Evolutionary conservation across 169 alveolate species (phyloP), one percentile per base, ranked within the genome.

Genomic region (Cardiosporidium cionae): DNA sequence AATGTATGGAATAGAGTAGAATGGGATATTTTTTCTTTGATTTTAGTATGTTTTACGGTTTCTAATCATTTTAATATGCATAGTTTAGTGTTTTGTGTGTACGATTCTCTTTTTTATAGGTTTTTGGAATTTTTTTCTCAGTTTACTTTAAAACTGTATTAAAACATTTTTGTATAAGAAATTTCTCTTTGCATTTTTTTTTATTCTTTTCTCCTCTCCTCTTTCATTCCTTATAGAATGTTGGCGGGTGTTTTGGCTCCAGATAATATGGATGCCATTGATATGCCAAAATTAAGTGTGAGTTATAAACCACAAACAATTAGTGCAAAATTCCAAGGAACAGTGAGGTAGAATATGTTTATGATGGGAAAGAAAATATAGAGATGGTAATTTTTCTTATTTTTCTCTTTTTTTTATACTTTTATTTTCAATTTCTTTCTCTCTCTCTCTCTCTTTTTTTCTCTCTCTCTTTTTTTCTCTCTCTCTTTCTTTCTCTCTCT

Each of bases 301-400:
- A 90, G 97, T 68, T 96, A 96, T 80, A 97, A 97, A 84, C 99
- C 99, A 0, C 98, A 97, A 85, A 96, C 96, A 33, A 94, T 97
- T 78, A 91, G 98, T 25, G 99, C 99, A 7, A 95, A 93, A 78
- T 97, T 92, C 76, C 96, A 95, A 32, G 99, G 99, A n/a, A 91
- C 98, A 0, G 98, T 97, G 23, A 79, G 95, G 65, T 73, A 25
- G n/a, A 16, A n/a, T 44, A 44, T 9, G 9, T 44, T n/a, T 9
- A 16, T 44, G n/a, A n/a, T 16, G 58, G 58, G 16, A n/a, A 34
- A 34, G 70, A 28, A 3, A 3, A 7, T 36, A 16, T 33, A 7
- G 28, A 62, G 35, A 2, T 16, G 1, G 32, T 6, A 52, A 22
- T 7, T 6, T 28, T 1, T 7, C 29, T 5, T 22, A 35, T 29